These are phyloP conservation scores for Entomophthora muscae DNA, from an alignment of 371 early-diverging fungal genomes.

Conservation along the genomic window DNA sequence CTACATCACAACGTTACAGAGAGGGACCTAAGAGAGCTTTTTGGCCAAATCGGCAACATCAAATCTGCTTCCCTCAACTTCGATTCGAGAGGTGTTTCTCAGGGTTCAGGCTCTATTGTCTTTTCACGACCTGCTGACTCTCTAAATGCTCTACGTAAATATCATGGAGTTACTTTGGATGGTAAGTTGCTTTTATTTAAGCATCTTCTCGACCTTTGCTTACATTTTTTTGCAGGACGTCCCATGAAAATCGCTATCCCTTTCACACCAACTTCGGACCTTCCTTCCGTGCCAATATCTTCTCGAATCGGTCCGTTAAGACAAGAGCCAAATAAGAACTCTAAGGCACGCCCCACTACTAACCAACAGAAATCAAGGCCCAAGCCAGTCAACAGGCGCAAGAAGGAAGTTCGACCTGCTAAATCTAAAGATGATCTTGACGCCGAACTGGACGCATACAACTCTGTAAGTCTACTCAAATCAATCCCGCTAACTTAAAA, in stretches of 20 bases:
- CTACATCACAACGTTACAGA: conserved; percentile 49
- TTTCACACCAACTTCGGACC: conserved; percentile 20
- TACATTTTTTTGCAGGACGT: conserved; percentile 15
- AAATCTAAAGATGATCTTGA: conserved; percentile 42
- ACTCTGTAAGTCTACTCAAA: conserved; percentile 15
- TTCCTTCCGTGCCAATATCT: background rate
- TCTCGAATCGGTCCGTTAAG: background rate
- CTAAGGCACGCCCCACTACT: conserved; percentile 7
- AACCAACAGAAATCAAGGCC: conserved; percentile 17
- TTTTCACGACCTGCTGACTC: conserved; percentile 39
- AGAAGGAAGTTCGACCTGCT: conserved; percentile 17
- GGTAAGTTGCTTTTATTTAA: conserved; percentile 18
- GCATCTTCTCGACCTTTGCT: background rate
- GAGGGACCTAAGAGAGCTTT: conserved; percentile 33
- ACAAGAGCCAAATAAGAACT: background rate
- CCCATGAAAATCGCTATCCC: conserved; percentile 60
- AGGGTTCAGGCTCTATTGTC: conserved; percentile 46
- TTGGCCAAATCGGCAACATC: conserved; percentile 39
- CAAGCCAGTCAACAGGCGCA: conserved; percentile 10
- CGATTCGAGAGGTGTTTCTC: conserved; percentile 42
- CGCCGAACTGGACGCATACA: conserved; percentile 57
- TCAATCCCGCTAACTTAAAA: background rate
- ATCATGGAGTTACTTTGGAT: conserved; percentile 49
- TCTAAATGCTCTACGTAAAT: conserved; percentile 31
- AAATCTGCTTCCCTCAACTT: conserved; percentile 43